Conservation (phyloP, 2,329 filamentous ascomycete genomes). For the Diaporthe nobilis region DNA sequence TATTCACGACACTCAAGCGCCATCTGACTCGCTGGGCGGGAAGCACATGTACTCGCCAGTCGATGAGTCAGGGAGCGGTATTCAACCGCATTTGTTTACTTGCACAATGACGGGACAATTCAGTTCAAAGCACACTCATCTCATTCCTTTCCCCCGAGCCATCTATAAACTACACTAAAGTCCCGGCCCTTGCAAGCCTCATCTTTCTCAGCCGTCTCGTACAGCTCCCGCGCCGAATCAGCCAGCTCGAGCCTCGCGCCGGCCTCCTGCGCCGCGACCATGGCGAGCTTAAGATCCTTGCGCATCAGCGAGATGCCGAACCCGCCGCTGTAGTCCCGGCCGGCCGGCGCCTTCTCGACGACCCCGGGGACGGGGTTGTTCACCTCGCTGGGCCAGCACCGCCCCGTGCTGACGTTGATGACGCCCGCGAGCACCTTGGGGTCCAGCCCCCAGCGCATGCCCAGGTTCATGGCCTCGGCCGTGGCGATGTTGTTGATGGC, state of each 20-base stretch:
- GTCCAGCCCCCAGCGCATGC: slow-evolving; percentile 73
- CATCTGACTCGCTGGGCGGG: background rate
- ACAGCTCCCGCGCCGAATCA: slow-evolving; percentile 74
- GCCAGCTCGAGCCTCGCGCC: slow-evolving; percentile 77
- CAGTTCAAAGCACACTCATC: background rate
- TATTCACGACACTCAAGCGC: background rate
- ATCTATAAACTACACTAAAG: slow-evolving; percentile 86
- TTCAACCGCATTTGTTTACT: no score
- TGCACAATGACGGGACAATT: background rate
- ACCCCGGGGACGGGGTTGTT: slow-evolving; percentile 96
- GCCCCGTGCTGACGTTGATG: slow-evolving; percentile 94
- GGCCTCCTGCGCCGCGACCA: slow-evolving; percentile 78
- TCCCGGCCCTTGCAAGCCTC: slow-evolving; percentile 78
- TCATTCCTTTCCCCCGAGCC: slow-evolving; percentile 70
- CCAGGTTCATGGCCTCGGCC: slow-evolving; percentile 76
- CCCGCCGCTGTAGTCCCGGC: slow-evolving; percentile 81
- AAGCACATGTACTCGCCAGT: background rate
- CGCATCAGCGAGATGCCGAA: slow-evolving; percentile 85
- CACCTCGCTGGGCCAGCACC: slow-evolving; percentile 94
- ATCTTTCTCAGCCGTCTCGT: slow-evolving; percentile 74
- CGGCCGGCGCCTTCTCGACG: slow-evolving; percentile 80
- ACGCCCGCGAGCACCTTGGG: slow-evolving; percentile 80
- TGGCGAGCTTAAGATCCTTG: slow-evolving; percentile 82
- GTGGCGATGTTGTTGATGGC: slow-evolving; percentile 90
- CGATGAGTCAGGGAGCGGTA: background rate